A percentile compares a stretch with the other conserved stretches of the same genome.
Evolutionary conservation across 208 protist species (phyloP).

Genomic region (Angomonas desouzai): DNA sequence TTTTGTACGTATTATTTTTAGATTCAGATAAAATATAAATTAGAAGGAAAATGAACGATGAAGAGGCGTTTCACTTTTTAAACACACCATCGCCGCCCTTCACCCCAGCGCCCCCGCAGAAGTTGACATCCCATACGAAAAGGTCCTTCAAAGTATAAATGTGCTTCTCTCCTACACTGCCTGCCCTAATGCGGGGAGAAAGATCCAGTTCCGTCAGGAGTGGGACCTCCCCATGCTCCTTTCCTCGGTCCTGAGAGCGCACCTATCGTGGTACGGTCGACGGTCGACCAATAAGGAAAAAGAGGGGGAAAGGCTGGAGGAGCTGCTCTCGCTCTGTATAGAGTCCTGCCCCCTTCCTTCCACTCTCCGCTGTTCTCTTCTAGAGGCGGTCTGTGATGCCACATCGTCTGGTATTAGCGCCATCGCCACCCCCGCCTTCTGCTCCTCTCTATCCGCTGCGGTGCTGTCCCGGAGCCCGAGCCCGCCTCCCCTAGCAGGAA

Average conservation of each 20-base stretch:
- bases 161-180: not conserved
- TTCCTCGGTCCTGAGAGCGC: not conserved
- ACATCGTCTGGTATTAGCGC: too few relatives aligned
- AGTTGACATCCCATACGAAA: not conserved
- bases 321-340: not conserved
- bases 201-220: not conserved
- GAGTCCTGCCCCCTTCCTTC: not conserved
- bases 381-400: too few relatives aligned
- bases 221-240: not conserved
- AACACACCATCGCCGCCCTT: not conserved
- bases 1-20: conserved; percentile 6
- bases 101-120: not conserved
- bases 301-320: not conserved
- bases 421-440: not conserved
- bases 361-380: too few relatives aligned
- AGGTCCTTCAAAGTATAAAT: not conserved
- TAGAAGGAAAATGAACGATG: not conserved
- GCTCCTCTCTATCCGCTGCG: not conserved
- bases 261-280: not conserved
- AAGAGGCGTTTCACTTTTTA: not conserved
- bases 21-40: not conserved
- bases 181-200: not conserved
- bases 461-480: not conserved
- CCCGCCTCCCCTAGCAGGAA: too few relatives aligned
- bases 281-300: not conserved